Percentiles rank a stretch among this genome's conserved stretches.
phyloP scores from a whole-genome alignment of 2,329 filamentous ascomycete genomes.

The Meredithiella fracta region DNA sequence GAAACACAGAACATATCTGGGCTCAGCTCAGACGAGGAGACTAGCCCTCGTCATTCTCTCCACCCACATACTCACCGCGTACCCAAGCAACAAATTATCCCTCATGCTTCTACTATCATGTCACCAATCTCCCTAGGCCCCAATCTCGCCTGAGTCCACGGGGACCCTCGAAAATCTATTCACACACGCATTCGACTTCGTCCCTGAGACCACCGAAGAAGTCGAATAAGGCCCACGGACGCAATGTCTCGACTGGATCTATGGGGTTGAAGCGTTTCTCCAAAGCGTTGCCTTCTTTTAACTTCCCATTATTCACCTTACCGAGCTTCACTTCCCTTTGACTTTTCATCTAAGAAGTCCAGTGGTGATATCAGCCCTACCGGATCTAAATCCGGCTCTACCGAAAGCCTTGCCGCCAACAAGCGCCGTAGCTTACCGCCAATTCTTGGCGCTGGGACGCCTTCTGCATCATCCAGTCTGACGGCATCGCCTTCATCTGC shows the following conservation, averaged over 20 bases:
- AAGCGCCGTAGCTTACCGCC: conserved; percentile 4
- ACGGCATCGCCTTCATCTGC: neutral
- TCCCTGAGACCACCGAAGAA: neutral
- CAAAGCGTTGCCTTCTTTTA: conserved; percentile 6
- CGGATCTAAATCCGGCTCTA: conserved; percentile 26
- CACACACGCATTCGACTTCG: neutral
- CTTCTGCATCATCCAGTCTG: neutral
- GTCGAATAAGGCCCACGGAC: neutral
- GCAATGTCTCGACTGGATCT: conserved; percentile 5
- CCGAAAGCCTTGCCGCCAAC: conserved; percentile 29
- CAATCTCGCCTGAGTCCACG: neutral
- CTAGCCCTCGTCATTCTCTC: neutral
- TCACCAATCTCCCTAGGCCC: neutral
- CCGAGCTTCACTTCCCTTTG: conserved; percentile 9
- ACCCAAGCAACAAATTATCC: neutral
- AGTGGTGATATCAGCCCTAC: neutral
- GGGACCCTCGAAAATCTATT: neutral
- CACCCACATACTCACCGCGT: neutral
- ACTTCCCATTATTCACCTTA: conserved; percentile 5
- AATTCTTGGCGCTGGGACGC: neutral
- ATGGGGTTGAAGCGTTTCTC: conserved; percentile 1
- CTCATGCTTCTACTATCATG: neutral
- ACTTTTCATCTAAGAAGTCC: conserved; percentile 4
- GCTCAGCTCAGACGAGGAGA: neutral
- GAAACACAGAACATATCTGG: neutral